These are phyloP conservation scores for Asterophora lycoperdoides DNA, from an alignment of 768 basidiomycete species.

Conservation along the genomic window DNA sequence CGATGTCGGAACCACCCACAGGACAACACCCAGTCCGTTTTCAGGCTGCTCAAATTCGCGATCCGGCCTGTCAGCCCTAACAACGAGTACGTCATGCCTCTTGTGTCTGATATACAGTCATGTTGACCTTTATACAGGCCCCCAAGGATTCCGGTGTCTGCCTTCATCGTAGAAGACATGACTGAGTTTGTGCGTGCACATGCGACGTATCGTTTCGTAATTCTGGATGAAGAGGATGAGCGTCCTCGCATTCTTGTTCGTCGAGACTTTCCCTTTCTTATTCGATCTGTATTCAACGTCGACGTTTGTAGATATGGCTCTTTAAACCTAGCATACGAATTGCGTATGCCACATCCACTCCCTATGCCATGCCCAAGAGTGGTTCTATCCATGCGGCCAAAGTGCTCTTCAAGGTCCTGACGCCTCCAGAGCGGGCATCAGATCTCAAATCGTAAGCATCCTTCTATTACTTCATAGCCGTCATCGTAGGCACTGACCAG, in stretches of 20 bases:
- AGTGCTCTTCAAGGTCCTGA: conserved; percentile 78
- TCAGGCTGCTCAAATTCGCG: conserved; percentile 80
- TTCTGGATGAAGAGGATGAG: conserved; percentile 85
- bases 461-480: background rate
- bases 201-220: conserved; percentile 87
- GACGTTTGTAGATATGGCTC: conserved; percentile 72
- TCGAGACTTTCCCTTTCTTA: conserved; percentile 6
- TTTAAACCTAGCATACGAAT: conserved; percentile 88
- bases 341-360: conserved; percentile 58
- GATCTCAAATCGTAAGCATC: conserved; percentile 51
- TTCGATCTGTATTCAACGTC: background rate
- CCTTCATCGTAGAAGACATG: conserved; percentile 92
- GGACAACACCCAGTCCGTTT: conserved; percentile 38
- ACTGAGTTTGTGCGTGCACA: conserved; percentile 87
- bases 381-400: conserved; percentile 71
- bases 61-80: conserved; percentile 63
- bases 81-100: conserved; percentile 51
- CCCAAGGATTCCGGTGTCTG: conserved; percentile 63
- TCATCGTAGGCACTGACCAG: conserved; percentile 4
- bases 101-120: background rate
- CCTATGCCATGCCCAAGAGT: conserved; percentile 55
- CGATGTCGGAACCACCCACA: conserved; percentile 53
- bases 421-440: conserved; percentile 47
- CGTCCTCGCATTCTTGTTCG: conserved; percentile 73
- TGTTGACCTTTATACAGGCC: conserved; percentile 26